Evolutionary conservation across 2,329 filamentous ascomycete genomes (phyloP).

Genomic region (Chalaropsis thielavioides): DNA sequence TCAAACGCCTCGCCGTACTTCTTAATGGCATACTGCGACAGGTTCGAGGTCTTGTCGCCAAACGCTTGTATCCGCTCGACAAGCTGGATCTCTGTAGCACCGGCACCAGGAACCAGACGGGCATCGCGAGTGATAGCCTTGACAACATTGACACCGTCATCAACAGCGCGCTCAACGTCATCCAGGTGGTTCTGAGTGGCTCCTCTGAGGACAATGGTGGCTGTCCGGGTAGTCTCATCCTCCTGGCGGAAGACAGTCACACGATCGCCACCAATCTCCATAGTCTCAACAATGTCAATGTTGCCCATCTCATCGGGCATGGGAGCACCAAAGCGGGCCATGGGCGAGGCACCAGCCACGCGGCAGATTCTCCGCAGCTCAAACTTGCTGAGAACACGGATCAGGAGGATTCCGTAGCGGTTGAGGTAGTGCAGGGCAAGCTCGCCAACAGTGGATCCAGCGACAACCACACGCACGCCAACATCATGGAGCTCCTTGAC

Average conservation of each 20-base stretch:
- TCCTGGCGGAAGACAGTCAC: slow-evolving; percentile 98
- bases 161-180: slow-evolving; percentile 89
- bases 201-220: slow-evolving; percentile 84
- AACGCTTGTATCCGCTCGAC: slow-evolving; percentile 82
- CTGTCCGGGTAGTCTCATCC: slow-evolving; percentile 77
- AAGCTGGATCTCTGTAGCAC: slow-evolving; percentile 86
- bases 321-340: slow-evolving; percentile 85
- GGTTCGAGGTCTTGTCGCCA: slow-evolving; percentile 81
- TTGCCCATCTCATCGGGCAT: slow-evolving; percentile 99
- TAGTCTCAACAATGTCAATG: slow-evolving; percentile 88
- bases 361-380: slow-evolving; percentile 89
- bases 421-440: slow-evolving; percentile 96
- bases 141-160: slow-evolving; percentile 95
- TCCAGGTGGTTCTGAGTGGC: slow-evolving; percentile 97
- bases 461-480: slow-evolving; percentile 79
- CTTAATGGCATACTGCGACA: slow-evolving; percentile 91
- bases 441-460: slow-evolving; percentile 87
- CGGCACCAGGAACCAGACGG: slow-evolving; percentile 81
- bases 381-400: slow-evolving; percentile 97
- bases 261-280: slow-evolving; percentile 93
- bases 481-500: slow-evolving; percentile 96
- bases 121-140: slow-evolving; percentile 95
- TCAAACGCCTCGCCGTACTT: slow-evolving; percentile 97
- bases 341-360: slow-evolving; percentile 89
- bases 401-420: slow-evolving; percentile 86